Evolutionary conservation across 257 asterid species (phyloP), one percentile per base, ranked within the genome.

Genomic region (Ligustrum vulgare): DNA sequence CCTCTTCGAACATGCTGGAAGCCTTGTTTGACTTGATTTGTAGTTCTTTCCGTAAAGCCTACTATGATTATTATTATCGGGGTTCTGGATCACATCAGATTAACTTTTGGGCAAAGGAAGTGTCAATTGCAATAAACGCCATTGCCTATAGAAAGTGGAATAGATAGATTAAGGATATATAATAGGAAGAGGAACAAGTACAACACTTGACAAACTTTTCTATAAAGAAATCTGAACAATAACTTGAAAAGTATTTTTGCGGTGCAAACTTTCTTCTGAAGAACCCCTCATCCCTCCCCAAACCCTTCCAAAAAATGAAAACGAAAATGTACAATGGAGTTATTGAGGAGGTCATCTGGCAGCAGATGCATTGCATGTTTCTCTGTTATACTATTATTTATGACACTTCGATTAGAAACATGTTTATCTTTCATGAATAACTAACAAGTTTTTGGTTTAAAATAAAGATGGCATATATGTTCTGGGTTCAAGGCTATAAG

Each of bases 401-500:
- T 37, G 72, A 39, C 54, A 73, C 3, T 62, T 35, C n/a, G 23
- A 36, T 43, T 58, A 78, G 41, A 66, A 64, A 51, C 68, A 34
- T 71, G 70, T 80, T 43, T 35, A 45, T 18, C 32, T 15, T 67
- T 35, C 67, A 18, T 11, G 25, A 63, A 64, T 65, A 41, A 47
- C 63, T 73, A 71, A 74, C 22, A 11, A 13, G 2, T 34, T 73
- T 51, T 49, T 22, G 39, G 65, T 82, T 69, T 71, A 73, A 81
- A 72, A 67, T 86, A 74, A 88, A 94, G 99, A 76, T 94, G 83
- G 95, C 98, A 47, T 92, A 94, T 86, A 94, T 94, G 99, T 92
- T 87, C 80, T 94, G 99, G 99, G 64, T 90, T 82, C 97, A 82
- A 84, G 97, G 96, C 73, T 92, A 92, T 80, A 79, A 85, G 78